phyloP scores from a whole-genome alignment of 129 eudicot genomes.

The Arctium minus region DNA sequence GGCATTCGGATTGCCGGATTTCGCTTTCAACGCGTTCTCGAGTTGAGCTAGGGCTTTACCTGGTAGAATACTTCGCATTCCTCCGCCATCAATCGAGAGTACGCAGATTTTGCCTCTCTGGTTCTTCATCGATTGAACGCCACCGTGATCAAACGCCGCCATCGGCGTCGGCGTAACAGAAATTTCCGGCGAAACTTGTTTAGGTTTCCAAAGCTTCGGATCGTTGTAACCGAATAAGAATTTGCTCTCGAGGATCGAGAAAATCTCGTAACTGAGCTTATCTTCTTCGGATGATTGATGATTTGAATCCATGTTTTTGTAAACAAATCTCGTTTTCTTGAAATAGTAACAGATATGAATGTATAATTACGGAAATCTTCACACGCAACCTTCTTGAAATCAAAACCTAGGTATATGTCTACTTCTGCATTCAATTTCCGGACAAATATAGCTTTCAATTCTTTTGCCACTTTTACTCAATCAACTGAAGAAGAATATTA shows the following conservation, averaged over 20 bases:
- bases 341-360: background rate
- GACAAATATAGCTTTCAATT: conserved; percentile 26
- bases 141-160: conserved; percentile 10
- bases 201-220: conserved; percentile 54
- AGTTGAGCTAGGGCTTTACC: conserved; percentile 67
- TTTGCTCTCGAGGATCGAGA: conserved; percentile 74
- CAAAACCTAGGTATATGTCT: conserved; percentile 6
- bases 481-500: conserved; percentile 13
- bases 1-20: conserved; percentile 75
- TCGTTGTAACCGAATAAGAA: conserved; percentile 80
- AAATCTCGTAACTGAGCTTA: conserved; percentile 80
- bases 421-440: conserved; percentile 25
- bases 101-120: conserved; percentile 79
- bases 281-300: conserved; percentile 32
- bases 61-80: conserved; percentile 56
- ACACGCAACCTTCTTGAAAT: conserved; percentile 13
- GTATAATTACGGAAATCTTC: background rate
- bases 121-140: conserved; percentile 38
- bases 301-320: conserved; percentile 23
- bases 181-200: conserved; percentile 35
- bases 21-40: conserved; percentile 53
- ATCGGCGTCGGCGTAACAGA: conserved; percentile 20
- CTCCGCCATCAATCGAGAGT: conserved; percentile 79
- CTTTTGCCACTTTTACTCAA: conserved; percentile 17
- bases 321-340: background rate